These are phyloP conservation scores for Phalaenopsis aphrodite DNA, from an alignment of 106 monocot species.

Conservation along the genomic window DNA sequence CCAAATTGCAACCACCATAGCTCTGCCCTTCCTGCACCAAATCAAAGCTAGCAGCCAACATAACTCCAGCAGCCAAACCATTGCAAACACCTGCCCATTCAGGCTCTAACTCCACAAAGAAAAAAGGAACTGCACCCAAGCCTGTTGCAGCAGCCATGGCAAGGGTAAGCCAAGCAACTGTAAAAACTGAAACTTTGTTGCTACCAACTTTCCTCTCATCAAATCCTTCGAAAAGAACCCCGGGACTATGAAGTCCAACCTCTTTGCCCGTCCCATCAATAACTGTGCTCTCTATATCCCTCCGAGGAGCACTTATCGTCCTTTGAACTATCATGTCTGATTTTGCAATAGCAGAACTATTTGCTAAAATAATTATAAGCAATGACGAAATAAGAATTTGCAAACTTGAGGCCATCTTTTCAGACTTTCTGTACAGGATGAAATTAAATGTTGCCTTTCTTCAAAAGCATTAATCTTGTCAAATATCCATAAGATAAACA, in stretches of 20 bases:
- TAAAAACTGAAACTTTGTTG: slow-evolving; percentile 50
- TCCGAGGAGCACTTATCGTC: slow-evolving; percentile 47
- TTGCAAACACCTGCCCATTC: slow-evolving; percentile 95
- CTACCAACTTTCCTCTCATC: slow-evolving; percentile 24
- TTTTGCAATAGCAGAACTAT: slow-evolving; percentile 17
- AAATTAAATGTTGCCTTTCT: not conserved
- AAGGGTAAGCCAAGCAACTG: slow-evolving; percentile 85
- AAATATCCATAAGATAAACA: slow-evolving; percentile 1
- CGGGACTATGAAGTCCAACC: slow-evolving; percentile 29
- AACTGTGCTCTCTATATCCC: slow-evolving; percentile 36
- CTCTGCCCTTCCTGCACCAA: slow-evolving; percentile 88
- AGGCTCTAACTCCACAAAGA: slow-evolving; percentile 91
- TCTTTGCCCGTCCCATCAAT: slow-evolving; percentile 59
- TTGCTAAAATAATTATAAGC: slow-evolving; percentile 16
- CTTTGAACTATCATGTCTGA: slow-evolving; percentile 30
- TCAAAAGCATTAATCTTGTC: not conserved
- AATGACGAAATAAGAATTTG: slow-evolving; percentile 13
- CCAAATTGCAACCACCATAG: slow-evolving; percentile 66
- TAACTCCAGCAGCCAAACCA: slow-evolving; percentile 94
- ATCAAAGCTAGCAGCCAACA: slow-evolving; percentile 98
- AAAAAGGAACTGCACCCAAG: slow-evolving; percentile 88
- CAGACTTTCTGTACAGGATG: not conserved
- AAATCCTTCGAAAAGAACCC: slow-evolving; percentile 8
- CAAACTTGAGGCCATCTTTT: slow-evolving; percentile 17
- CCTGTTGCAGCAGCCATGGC: slow-evolving; percentile 97